Base-by-base conservation (phyloP, 495 filamentous ascomycete species). In the Apiosordaria backusii region DNA sequence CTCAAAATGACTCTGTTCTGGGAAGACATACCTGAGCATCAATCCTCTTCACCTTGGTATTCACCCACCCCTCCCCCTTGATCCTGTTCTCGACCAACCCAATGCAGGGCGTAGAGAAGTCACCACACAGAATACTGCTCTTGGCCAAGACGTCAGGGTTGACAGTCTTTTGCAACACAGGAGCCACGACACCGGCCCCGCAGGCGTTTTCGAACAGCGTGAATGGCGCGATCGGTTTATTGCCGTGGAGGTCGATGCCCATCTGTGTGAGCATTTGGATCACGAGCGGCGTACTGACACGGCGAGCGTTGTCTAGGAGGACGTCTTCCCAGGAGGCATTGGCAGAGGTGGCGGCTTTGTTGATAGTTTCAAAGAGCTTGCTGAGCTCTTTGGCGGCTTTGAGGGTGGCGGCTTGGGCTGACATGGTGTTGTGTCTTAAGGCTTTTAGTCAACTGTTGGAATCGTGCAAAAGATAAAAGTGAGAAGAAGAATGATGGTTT, bases 151-250 rank as follows among this genome's bases (percentile, higher is more conserved):
- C 60, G 1, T 75, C 68, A 1, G 67, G 65, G n/a, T 71, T 59
- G 19, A 78, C 59, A 18, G 62, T 64, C 22, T 67, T 66, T 45
- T 80, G 75, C 24, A 81, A 27, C 25, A 73, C 63, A 4, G 72
- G 68, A 7, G 72, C 75, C n/a, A 80, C 71, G n/a, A 78, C 74
- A 4, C 80, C 80, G 0, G 68, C 67, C 7, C 80, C 80, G 29
- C 80, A 82, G 15, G 75, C 78, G n/a, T 76, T 76, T 60, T 82
- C 80, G 3, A 82, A 65, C 6, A 82, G 67, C 18, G 50, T 53
- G 62, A 82, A 74, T 0, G 79, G 75, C 15, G 63, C 71, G 4
- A 70, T 75, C 26, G 68, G 64, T 15, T 66, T 54, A 50, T 67
- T 65, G 1, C 35, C 35, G 16, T 45, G 16, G 9, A 45, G 16